Conservation (phyloP, 192 early-diverging fungal genomes). For the Bifiguratus adelaidae region DNA sequence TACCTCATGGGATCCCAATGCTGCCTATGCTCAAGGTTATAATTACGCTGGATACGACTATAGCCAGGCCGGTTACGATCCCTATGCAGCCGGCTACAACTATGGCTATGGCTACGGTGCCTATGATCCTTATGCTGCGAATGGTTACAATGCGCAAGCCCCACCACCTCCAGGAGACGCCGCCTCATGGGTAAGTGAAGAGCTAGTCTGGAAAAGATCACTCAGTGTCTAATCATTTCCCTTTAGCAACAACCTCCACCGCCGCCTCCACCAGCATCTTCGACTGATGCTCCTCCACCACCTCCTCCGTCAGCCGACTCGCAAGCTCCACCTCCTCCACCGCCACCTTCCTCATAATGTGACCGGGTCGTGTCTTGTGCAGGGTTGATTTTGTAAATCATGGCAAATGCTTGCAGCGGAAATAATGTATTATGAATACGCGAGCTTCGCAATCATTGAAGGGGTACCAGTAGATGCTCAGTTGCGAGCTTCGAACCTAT, state of each 20-base stretch:
- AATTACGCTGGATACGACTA: slow-evolving; percentile 8
- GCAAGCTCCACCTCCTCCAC: slow-evolving; percentile 25
- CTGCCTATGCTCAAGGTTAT: slow-evolving; percentile 13
- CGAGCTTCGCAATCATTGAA: no score
- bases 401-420: no score
- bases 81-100: background rate
- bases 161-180: slow-evolving; percentile 9
- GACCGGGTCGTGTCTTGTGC: no score
- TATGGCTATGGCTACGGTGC: slow-evolving; percentile 2
- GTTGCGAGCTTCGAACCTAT: no score
- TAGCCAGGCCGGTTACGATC: slow-evolving; percentile 7
- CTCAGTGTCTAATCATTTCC: background rate
- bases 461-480: no score
- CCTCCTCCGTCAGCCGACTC: slow-evolving; percentile 22
- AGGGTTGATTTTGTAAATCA: no score
- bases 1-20: background rate
- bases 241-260: slow-evolving; percentile 7
- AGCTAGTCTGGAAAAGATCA: slow-evolving; percentile 13
- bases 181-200: slow-evolving; percentile 13
- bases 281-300: slow-evolving; percentile 13
- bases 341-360: slow-evolving; percentile 17
- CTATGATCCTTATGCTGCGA: background rate
- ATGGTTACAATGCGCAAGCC: background rate
- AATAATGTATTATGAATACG: no score
- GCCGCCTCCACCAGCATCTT: slow-evolving; percentile 21